Evolutionary conservation across 768 basidiomycete species (phyloP).

Genomic region (Psilocybe sp.): DNA sequence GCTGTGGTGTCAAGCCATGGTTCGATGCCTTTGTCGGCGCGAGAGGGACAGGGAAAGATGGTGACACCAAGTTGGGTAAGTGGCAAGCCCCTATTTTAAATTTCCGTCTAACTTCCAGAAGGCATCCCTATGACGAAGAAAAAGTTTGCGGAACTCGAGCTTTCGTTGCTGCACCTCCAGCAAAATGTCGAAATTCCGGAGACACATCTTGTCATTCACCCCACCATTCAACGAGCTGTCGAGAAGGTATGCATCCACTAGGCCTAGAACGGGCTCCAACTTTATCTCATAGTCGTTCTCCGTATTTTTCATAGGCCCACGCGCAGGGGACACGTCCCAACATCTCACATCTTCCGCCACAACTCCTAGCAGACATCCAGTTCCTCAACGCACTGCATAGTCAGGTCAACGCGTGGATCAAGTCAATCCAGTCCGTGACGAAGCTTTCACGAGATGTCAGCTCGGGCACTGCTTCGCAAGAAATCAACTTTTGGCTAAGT

Average conservation of each 20-base stretch:
- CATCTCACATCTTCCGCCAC: slow-evolving; percentile 69
- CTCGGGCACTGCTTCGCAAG: slow-evolving; percentile 95
- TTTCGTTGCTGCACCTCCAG: slow-evolving; percentile 91
- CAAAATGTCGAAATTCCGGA: slow-evolving; percentile 99
- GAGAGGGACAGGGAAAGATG: slow-evolving; percentile 70
- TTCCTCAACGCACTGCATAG: slow-evolving; percentile 93
- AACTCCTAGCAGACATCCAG: slow-evolving; percentile 78
- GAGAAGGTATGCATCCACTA: slow-evolving; percentile 49
- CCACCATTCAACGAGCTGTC: slow-evolving; percentile 82
- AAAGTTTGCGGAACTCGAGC: slow-evolving; percentile 97
- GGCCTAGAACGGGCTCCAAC: neutral
- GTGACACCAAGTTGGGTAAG: slow-evolving; percentile 76
- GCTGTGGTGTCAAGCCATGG: slow-evolving; percentile 95
- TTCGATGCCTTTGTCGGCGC: slow-evolving; percentile 96
- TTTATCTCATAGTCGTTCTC: slow-evolving; percentile 11
- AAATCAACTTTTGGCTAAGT: slow-evolving; percentile 98
- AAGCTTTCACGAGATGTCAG: slow-evolving; percentile 92
- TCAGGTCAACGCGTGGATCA: slow-evolving; percentile 98
- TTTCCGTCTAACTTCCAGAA: slow-evolving; percentile 9
- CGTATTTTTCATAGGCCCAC: slow-evolving; percentile 33
- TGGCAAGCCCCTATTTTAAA: neutral
- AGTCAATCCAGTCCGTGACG: slow-evolving; percentile 94
- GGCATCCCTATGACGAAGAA: slow-evolving; percentile 98
- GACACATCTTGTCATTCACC: slow-evolving; percentile 90
- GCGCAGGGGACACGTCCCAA: slow-evolving; percentile 60